phyloP scores from a whole-genome alignment of 495 filamentous ascomycete genomes.

The Haplographium delicatum region DNA sequence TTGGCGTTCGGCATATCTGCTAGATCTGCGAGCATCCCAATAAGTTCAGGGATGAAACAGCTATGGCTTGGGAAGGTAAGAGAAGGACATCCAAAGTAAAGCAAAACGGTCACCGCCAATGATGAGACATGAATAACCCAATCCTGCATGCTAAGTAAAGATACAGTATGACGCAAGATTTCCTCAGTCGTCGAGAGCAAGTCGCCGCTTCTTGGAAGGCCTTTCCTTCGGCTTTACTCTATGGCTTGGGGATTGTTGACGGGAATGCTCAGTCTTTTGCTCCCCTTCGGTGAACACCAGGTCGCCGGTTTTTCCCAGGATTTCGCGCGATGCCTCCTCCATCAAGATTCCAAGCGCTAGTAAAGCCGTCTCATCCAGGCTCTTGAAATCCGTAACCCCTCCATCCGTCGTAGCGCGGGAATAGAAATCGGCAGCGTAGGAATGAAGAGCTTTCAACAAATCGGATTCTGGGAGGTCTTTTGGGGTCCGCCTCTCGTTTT shows the following conservation, averaged over 20 bases:
- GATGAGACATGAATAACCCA: no score
- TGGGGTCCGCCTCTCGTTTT: constrained; percentile 35
- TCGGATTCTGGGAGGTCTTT: constrained; percentile 60
- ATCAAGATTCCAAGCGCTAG: constrained; percentile 75
- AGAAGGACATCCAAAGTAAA: no score
- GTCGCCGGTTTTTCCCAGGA: constrained; percentile 66
- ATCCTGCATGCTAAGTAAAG: neutral
- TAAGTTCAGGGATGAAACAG: no score
- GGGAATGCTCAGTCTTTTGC: neutral
- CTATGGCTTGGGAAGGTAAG: no score
- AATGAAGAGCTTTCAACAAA: constrained; percentile 70
- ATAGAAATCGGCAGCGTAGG: constrained; percentile 72
- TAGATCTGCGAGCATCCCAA: no score
- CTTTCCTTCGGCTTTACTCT: neutral
- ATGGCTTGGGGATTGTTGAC: neutral
- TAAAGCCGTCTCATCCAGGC: constrained; percentile 81
- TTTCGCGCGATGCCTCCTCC: constrained; percentile 64
- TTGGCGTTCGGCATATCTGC: no score
- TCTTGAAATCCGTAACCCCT: constrained; percentile 39
- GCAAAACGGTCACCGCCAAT: no score
- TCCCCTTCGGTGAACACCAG: constrained; percentile 66
- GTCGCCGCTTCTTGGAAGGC: constrained; percentile 7
- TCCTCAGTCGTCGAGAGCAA: neutral
- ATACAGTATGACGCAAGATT: no score
- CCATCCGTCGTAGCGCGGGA: constrained; percentile 21